phyloP scores from a whole-genome alignment of 2,329 filamentous ascomycete species.

The Ramularia collo-cygni region DNA sequence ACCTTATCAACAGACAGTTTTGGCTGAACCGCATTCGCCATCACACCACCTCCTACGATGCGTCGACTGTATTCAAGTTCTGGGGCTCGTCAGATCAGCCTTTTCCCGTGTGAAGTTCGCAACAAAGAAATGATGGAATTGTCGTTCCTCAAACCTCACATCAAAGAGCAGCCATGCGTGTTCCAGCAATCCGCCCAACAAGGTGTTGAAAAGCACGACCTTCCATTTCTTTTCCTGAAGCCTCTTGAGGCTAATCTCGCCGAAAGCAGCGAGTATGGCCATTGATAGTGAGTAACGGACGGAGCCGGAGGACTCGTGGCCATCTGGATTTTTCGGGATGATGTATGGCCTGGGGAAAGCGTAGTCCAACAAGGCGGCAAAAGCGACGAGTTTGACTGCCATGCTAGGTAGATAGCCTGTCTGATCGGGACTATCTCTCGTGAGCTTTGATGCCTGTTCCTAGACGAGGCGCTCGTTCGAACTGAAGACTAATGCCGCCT shows the following conservation, averaged over 20 bases:
- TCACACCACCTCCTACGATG: too few species aligned
- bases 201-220: constrained; percentile 6
- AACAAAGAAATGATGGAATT: constrained; percentile 14
- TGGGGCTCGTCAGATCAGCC: too few species aligned
- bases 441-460: too few species aligned
- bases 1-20: too few species aligned
- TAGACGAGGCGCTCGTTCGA: too few species aligned
- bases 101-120: too few species aligned
- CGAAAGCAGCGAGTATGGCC: constrained; percentile 12
- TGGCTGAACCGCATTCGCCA: too few species aligned
- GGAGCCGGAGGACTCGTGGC: constrained; percentile 9
- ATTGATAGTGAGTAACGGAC: constrained; percentile 11
- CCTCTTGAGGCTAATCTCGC: constrained; percentile 10
- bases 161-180: constrained; percentile 16
- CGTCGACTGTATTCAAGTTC: too few species aligned
- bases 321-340: constrained; percentile 4
- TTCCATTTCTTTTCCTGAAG: constrained; percentile 7
- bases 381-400: constrained; percentile 11
- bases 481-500: too few species aligned
- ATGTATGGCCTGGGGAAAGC: constrained; percentile 15
- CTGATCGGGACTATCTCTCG: too few species aligned
- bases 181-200: constrained; percentile 10
- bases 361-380: constrained; percentile 13
- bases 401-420: too few species aligned
- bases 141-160: constrained; percentile 7